Percentiles rank a stretch among this genome's conserved stretches.
Evolutionary conservation across 2,329 filamentous ascomycete species (phyloP).

Genomic region (Penicillium sp.): DNA sequence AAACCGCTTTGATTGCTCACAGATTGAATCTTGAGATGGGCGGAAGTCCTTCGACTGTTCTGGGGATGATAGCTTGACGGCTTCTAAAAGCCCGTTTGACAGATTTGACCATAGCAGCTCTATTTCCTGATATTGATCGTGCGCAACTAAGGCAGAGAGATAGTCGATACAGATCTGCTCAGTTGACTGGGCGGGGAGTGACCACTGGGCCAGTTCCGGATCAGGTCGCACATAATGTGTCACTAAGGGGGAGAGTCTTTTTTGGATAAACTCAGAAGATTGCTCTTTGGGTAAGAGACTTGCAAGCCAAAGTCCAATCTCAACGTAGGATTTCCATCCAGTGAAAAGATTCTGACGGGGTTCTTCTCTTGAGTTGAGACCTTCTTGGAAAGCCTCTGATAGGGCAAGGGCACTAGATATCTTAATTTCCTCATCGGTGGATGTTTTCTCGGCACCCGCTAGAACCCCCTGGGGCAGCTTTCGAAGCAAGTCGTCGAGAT

Average conservation of each 20-base stretch:
- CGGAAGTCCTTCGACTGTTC: constrained; percentile 79
- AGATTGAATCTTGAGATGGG: constrained; percentile 71
- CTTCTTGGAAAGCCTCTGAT: constrained; percentile 69
- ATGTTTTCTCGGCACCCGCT: constrained; percentile 29
- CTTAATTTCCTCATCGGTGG: constrained; percentile 27
- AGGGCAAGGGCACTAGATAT: constrained; percentile 63
- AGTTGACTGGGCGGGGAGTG: constrained; percentile 48
- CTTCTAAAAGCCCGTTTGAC: constrained; percentile 64
- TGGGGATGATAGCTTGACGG: constrained; percentile 75
- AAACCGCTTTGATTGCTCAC: constrained; percentile 69
- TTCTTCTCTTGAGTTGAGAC: constrained; percentile 76
- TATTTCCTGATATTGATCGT: constrained; percentile 54
- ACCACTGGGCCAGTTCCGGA: constrained; percentile 54
- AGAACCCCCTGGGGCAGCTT: constrained; percentile 58
- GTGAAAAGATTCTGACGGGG: constrained; percentile 67
- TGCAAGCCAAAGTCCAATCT: constrained; percentile 61
- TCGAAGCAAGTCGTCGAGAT: constrained; percentile 65
- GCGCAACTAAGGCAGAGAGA: constrained; percentile 41
- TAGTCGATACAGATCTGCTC: constrained; percentile 45
- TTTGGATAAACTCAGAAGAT: constrained; percentile 48
- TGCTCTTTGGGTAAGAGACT: constrained; percentile 54
- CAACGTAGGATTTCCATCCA: constrained; percentile 78
- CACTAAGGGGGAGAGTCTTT: constrained; percentile 57
- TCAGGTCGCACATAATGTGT: constrained; percentile 57
- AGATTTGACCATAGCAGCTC: constrained; percentile 65